Evolutionary conservation across 177 flowering plant species (phyloP).

Genomic region (Vitis hybrid): DNA sequence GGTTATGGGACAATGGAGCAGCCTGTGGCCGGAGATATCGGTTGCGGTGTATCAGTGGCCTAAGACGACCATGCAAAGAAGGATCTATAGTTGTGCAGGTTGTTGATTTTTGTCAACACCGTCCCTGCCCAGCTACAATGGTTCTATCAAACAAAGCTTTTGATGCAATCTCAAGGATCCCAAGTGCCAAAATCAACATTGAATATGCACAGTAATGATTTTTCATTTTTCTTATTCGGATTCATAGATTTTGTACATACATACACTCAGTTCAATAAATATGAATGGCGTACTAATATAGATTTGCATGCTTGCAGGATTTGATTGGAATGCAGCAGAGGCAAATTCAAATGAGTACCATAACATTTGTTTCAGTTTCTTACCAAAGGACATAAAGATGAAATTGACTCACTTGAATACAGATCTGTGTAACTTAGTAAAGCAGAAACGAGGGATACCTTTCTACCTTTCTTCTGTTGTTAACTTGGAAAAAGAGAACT

Average conservation of each 20-base stretch:
- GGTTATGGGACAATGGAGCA: constrained; percentile 44
- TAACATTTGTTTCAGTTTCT: not conserved
- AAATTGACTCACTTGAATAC: not conserved
- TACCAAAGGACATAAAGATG: not conserved
- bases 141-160: constrained; percentile 33
- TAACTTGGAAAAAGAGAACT: too few species aligned
- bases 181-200: constrained; percentile 27
- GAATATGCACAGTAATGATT: constrained; percentile 32
- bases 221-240: not conserved
- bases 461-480: too few species aligned
- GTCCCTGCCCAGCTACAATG: constrained; percentile 33
- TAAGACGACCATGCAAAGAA: constrained; percentile 28
- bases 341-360: not conserved
- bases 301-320: constrained; percentile 2
- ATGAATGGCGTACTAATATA: not conserved
- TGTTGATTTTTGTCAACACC: constrained; percentile 25
- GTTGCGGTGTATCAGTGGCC: constrained; percentile 35
- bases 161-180: constrained; percentile 24
- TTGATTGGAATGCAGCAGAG: not conserved
- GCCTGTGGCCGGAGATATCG: constrained; percentile 39
- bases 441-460: too few species aligned
- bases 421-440: too few species aligned
- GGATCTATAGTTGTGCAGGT: constrained; percentile 27
- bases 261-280: not conserved
- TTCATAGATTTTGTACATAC: not conserved